Evolutionary conservation across 306 rosid species (phyloP).

Genomic region (Adenanthera pavonina): DNA sequence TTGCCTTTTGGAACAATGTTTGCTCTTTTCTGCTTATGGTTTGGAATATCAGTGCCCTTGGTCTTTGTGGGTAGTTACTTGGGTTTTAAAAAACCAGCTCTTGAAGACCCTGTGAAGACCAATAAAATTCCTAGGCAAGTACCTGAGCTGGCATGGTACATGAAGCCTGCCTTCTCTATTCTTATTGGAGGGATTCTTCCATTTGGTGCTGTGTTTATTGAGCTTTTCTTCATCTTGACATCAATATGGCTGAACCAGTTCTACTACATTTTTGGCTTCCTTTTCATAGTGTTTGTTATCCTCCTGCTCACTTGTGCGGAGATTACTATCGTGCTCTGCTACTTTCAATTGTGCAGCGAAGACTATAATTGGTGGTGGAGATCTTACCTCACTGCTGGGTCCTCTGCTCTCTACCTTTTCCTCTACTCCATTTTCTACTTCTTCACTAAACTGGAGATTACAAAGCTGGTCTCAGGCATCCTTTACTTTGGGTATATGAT

Average conservation of each 20-base stretch:
- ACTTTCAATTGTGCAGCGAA: conserved; percentile 83
- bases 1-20: conserved; percentile 83
- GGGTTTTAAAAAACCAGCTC: conserved; percentile 72
- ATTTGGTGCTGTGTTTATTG: conserved; percentile 78
- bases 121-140: conserved; percentile 77
- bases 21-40: conserved; percentile 79
- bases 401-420: conserved; percentile 77
- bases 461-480: conserved; percentile 72
- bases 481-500: conserved; percentile 77
- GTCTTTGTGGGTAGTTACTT: conserved; percentile 80
- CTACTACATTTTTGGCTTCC: conserved; percentile 81
- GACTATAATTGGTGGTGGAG: conserved; percentile 89
- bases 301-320: conserved; percentile 74
- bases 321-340: conserved; percentile 75
- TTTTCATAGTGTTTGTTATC: conserved; percentile 71
- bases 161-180: conserved; percentile 71
- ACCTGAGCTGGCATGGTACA: conserved; percentile 81
- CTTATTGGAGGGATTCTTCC: conserved; percentile 83
- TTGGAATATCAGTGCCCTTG: conserved; percentile 76
- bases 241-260: conserved; percentile 85
- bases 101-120: conserved; percentile 82
- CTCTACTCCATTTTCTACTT: conserved; percentile 76
- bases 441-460: conserved; percentile 73
- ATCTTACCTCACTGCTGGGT: conserved; percentile 74
- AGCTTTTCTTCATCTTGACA: conserved; percentile 78